Conservation (phyloP, 2,329 filamentous ascomycete genomes). For the Monilinia vaccinii-corymbosi region DNA sequence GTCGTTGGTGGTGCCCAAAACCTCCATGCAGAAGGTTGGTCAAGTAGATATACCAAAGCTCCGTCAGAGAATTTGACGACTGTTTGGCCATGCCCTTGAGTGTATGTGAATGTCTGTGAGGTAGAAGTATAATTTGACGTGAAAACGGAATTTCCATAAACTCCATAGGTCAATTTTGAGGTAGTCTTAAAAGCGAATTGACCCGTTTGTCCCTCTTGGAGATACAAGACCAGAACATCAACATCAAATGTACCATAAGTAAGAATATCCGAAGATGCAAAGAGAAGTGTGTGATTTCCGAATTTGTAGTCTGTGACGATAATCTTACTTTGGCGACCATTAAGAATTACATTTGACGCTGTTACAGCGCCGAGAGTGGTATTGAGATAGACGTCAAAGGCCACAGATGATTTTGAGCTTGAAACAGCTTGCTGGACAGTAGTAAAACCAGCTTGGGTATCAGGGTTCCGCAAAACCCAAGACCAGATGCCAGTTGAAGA, state of each 20-base stretch:
- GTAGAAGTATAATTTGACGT: conserved; percentile 24
- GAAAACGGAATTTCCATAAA: conserved; percentile 34
- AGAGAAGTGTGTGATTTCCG: conserved; percentile 39
- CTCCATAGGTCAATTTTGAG: conserved; percentile 31
- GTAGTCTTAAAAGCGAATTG: conserved; percentile 40
- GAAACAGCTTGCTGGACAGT: conserved; percentile 39
- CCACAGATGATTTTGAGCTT: conserved; percentile 35
- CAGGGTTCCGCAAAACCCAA: conserved; percentile 43
- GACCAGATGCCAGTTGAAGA: conserved; percentile 36
- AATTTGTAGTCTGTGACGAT: conserved; percentile 44
- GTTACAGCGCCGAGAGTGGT: conserved; percentile 38
- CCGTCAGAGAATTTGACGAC: conserved; percentile 39
- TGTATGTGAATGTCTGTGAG: conserved; percentile 36
- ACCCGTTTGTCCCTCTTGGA: conserved; percentile 39
- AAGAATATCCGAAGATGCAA: conserved; percentile 42
- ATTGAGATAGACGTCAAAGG: conserved; percentile 38
- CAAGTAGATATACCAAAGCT: conserved; percentile 42
- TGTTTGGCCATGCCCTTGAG: conserved; percentile 37
- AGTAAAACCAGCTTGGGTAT: conserved; percentile 40
- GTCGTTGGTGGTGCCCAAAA: conserved; percentile 46
- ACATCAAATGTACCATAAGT: conserved; percentile 39
- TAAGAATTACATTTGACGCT: conserved; percentile 39
- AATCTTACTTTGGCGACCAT: conserved; percentile 45
- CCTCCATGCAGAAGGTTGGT: conserved; percentile 44
- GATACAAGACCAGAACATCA: conserved; percentile 40